These are phyloP conservation scores for Boechera retrofracta DNA, from an alignment of 345 rosid genomes.

Conservation along the genomic window DNA sequence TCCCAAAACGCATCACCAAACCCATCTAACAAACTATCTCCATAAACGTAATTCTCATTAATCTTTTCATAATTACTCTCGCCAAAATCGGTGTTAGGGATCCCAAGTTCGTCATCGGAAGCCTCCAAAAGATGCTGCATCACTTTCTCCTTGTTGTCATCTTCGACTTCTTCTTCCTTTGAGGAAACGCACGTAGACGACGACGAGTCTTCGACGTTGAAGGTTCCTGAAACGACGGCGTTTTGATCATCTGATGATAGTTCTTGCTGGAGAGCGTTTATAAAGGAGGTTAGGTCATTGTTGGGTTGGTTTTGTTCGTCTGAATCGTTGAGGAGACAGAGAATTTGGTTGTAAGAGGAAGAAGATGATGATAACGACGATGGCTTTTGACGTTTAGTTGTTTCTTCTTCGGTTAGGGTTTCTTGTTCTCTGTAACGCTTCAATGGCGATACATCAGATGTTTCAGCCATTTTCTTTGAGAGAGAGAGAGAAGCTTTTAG, in stretches of 20 bases:
- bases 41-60: constrained; percentile 32
- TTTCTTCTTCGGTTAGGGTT: constrained; percentile 44
- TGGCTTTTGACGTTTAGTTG: constrained; percentile 54
- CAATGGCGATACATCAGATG: constrained; percentile 31
- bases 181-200: constrained; percentile 35
- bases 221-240: not conserved
- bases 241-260: constrained; percentile 47
- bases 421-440: constrained; percentile 69
- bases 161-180: constrained; percentile 41
- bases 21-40: constrained; percentile 44
- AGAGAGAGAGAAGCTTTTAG: not conserved
- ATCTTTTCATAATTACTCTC: constrained; percentile 35
- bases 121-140: constrained; percentile 83
- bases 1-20: constrained; percentile 73
- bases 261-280: constrained; percentile 64
- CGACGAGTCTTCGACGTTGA: constrained; percentile 24
- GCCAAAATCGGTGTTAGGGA: constrained; percentile 54
- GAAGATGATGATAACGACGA: constrained; percentile 20
- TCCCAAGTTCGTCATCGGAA: constrained; percentile 89
- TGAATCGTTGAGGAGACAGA: constrained; percentile 67
- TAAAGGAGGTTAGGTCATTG: constrained; percentile 60
- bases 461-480: constrained; percentile 53
- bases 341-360: constrained; percentile 53
- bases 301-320: constrained; percentile 60
- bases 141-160: constrained; percentile 55